Percentiles rank a stretch among this genome's conserved stretches.
phyloP scores from a whole-genome alignment of 352 stramenopile species.

The Aphanomyces cochlioides region DNA sequence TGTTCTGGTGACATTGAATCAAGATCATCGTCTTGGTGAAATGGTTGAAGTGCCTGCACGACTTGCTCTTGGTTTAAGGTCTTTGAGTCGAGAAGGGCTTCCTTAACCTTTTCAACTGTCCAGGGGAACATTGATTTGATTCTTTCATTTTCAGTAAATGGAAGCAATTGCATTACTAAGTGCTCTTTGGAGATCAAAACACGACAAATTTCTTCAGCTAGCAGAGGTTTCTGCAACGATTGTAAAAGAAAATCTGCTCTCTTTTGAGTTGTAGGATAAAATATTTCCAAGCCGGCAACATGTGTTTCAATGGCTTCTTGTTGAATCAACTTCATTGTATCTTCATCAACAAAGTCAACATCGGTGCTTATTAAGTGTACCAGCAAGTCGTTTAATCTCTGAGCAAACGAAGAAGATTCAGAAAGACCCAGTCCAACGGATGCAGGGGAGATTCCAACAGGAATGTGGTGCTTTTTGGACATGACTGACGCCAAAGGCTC shows the following conservation, averaged over 20 bases:
- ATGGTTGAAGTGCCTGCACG: neutral
- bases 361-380: neutral
- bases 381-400: neutral
- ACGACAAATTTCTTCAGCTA: constrained; percentile 4
- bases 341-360: constrained; percentile 20
- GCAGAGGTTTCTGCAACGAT: neutral
- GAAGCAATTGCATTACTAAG: constrained; percentile 16
- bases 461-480: neutral
- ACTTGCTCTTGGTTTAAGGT: constrained; percentile 7
- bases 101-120: constrained; percentile 13
- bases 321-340: constrained; percentile 2
- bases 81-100: neutral
- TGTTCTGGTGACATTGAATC: constrained; percentile 14
- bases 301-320: constrained; percentile 14
- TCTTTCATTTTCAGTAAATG: neutral
- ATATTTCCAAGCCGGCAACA: constrained; percentile 19
- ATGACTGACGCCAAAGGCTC: neutral
- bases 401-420: constrained; percentile 24
- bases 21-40: neutral
- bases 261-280: constrained; percentile 12
- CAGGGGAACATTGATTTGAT: constrained; percentile 6
- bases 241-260: constrained; percentile 6
- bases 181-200: neutral
- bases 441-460: constrained; percentile 5
- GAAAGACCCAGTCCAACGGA: constrained; percentile 14